Percentiles rank a stretch among this genome's conserved stretches.
phyloP scores from a whole-genome alignment of 495 filamentous ascomycete genomes.

The Podospora pseudopauciseta region DNA sequence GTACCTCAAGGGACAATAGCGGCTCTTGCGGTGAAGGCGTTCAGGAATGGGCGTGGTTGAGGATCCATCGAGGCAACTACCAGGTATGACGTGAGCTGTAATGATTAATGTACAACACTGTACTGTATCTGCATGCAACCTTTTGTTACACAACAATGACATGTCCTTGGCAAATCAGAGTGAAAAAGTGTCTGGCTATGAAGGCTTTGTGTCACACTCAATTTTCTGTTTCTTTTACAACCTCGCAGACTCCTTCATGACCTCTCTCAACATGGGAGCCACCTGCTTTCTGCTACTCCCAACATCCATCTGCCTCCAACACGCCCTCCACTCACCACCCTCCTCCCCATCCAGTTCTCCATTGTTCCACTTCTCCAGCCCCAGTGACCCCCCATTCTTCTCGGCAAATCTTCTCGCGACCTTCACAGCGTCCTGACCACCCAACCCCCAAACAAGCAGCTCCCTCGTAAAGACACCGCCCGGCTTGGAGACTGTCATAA shows the following conservation, averaged over 20 bases:
- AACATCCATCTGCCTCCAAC: constrained; percentile 67
- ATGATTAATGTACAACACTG: neutral
- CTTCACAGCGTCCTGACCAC: constrained; percentile 38
- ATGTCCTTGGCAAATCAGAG: no score
- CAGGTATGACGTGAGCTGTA: neutral
- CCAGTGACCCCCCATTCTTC: constrained; percentile 46
- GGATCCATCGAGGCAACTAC: neutral
- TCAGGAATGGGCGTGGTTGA: neutral
- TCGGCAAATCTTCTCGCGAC: constrained; percentile 54
- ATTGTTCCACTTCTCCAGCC: constrained; percentile 52
- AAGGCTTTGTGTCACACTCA: neutral
- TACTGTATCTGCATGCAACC: neutral
- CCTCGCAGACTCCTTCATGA: constrained; percentile 44
- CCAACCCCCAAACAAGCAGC: constrained; percentile 64
- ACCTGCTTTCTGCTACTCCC: constrained; percentile 83
- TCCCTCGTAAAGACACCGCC: constrained; percentile 64
- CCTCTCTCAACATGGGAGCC: constrained; percentile 72
- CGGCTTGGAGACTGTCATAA: constrained; percentile 71
- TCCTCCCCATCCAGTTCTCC: constrained; percentile 45
- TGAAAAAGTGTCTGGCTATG: no score
- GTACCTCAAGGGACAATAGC: neutral
- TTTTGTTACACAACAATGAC: no score
- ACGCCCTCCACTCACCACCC: constrained; percentile 40
- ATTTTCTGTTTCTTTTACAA: constrained; percentile 17
- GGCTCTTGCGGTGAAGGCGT: neutral